phyloP scores from a whole-genome alignment of 1,139 yeast genomes.

The Protomyces pachydermus region DNA sequence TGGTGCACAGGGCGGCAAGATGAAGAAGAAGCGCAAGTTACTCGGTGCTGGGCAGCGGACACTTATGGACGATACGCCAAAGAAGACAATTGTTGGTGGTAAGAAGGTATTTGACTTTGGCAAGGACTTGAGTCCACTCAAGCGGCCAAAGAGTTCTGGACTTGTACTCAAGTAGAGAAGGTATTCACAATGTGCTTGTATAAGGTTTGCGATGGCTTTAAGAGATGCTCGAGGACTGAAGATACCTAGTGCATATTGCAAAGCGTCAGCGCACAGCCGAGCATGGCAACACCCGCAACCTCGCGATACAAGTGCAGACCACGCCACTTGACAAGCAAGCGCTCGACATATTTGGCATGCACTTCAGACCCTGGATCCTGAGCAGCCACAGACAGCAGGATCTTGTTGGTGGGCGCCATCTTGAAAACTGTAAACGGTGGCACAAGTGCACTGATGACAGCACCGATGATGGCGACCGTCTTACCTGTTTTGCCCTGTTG shows the following conservation, averaged over 20 bases:
- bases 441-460: neutral
- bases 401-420: neutral
- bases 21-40: constrained; percentile 18
- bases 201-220: too few species aligned
- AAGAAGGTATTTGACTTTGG: constrained; percentile 14
- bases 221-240: too few species aligned
- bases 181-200: too few species aligned
- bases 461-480: neutral
- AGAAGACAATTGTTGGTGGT: constrained; percentile 1
- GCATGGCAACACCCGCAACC: neutral
- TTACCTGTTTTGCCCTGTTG: neutral
- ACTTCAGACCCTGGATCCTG: neutral
- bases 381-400: neutral
- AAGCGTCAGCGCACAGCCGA: neutral
- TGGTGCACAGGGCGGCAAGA: neutral
- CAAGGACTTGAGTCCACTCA: constrained; percentile 16
- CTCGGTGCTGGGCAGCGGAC: constrained; percentile 14
- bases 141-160: constrained; percentile 13
- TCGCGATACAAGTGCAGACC: neutral
- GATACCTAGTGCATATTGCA: neutral
- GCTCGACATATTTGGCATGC: neutral
- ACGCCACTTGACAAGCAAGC: neutral
- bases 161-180: neutral
- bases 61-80: constrained; percentile 25
- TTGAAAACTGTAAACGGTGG: neutral